These are phyloP conservation scores for Ophiostoma sp. DNA, from an alignment of 2,329 filamentous ascomycete species.

Conservation along the genomic window DNA sequence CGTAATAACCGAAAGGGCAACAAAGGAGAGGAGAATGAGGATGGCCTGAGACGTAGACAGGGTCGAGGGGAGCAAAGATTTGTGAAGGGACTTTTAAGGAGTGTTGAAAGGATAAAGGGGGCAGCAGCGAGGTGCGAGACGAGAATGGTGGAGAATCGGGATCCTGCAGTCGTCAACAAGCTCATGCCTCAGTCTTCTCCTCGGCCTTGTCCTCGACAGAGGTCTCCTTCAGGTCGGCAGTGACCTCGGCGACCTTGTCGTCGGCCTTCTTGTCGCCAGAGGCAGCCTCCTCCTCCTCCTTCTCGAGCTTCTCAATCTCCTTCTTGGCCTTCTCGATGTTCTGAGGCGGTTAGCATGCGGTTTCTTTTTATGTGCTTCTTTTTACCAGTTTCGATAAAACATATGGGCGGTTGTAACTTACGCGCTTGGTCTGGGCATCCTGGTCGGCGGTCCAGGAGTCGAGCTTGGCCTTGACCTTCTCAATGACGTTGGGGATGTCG, in stretches of 20 bases:
- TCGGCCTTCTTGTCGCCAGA: slow-evolving; percentile 42
- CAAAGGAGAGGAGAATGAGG: not conserved
- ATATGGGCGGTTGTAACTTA: slow-evolving; percentile 44
- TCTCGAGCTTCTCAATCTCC: slow-evolving; percentile 85
- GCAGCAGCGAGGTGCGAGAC: not conserved
- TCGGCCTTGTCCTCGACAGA: slow-evolving; percentile 40
- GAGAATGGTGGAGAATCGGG: not conserved
- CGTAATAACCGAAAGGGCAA: not conserved
- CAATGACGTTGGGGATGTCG: slow-evolving; percentile 71
- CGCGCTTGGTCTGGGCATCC: slow-evolving; percentile 80
- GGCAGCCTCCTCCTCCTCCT: slow-evolving; percentile 50
- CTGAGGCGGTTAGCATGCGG: slow-evolving; percentile 38
- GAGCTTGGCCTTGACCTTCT: slow-evolving; percentile 91
- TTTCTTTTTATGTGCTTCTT: not conserved
- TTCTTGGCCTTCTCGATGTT: slow-evolving; percentile 96
- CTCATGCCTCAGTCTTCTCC: slow-evolving; percentile 23
- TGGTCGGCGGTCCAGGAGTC: slow-evolving; percentile 89
- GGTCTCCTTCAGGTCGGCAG: slow-evolving; percentile 48
- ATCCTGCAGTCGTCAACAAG: not conserved
- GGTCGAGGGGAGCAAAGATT: not conserved
- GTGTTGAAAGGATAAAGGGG: not conserved
- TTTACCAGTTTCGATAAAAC: not conserved
- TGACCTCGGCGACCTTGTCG: slow-evolving; percentile 50
- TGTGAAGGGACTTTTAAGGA: not conserved
- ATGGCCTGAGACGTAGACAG: not conserved